Evolutionary conservation across 1,139 yeast species (phyloP), one percentile per base, ranked within the genome.

Genomic region (Protomyces gravidus): DNA sequence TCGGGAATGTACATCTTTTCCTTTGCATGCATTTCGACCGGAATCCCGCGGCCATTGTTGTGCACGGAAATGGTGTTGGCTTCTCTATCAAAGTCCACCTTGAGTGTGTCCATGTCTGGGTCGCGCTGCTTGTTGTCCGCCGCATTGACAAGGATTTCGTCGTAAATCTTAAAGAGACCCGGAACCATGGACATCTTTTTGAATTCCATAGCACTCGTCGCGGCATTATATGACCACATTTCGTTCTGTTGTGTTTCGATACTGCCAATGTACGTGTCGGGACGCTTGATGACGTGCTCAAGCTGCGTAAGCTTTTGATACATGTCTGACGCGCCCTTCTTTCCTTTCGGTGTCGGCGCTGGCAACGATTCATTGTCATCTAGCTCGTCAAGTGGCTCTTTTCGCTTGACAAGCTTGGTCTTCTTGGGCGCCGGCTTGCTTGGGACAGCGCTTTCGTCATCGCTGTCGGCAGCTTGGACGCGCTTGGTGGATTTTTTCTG

Each of bases 101-200:
- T 87, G 63, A 94, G 81, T 65, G 80, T 82, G 68, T 83, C 87
- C 98, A 94, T 94, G 6, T 80, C 68, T 1, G 96, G 89, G 70
- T 94, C 99, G 67, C 98, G 83, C 65, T 92, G 92, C 75, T 94
- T 94, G 76, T 94, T 94, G 73, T 94, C 98, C 15, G 98, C 99
- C 2, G 99, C 98, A 72, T 94, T 94, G 60, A 94, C 99, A 66
- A 94, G 77, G 65, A 94, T 90, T 75, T 94, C 99, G 73, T 94
- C 99, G 71, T 92, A 94, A 59, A 94, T 92, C 75, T 94, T 94
- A 75, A 89, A 92, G 63, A 94, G 75, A 59, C 98, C 99, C 2
- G 99, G 98, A 15, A 92, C 97, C 66, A 89, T 86, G 49, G 79
- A 81, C 33, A 92, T 95, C 32, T 64, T 62, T 65, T 69, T 71